Base-by-base conservation (phyloP, 1,284 basidiomycete species). In the Retiboletus flavoniger region DNA sequence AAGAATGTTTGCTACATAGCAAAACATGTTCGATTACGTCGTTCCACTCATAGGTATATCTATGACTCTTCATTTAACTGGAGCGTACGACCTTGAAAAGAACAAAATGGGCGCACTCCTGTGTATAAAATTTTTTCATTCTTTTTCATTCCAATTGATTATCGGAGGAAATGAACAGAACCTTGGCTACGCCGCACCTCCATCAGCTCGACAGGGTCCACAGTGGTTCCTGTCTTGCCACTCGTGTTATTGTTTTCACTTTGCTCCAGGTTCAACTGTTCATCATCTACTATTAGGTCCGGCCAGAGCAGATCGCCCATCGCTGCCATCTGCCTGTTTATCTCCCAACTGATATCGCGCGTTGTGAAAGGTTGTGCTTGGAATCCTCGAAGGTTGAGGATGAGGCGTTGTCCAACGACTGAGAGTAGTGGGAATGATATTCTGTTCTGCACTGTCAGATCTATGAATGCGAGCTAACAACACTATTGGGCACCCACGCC, bases 341-440 rank as follows among this genome's bases (percentile, higher is more conserved):
- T 39, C 24, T 61, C 61, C 9, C 32, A 43, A 16, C 61, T 61
- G 7, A 57, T 42, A 35, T 55, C 53, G 10, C 48, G 38, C 4
- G 31, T 53, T 3, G 53, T 51, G 4, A 49, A 39, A 7, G n/a
- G 32, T 16, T 29, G 48, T 19, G 16, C 34, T 16, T 34, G 47
- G n/a, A 53, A 44, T 28, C 52, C 50, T 8, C 61, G 55, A n/a
- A 63, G 50, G 35, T 63, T 63, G 34, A 63, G 54, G 4, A 63
- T 55, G 6, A 62, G 53, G 6, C 52, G 59, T 41, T 61, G 61
- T 7, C 61, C 61, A 3, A 55, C 31, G 7, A 47, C n/a, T 1
- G 61, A 54, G 11, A 60, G 29, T 2, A 57, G 24, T 13, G 46
- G 46, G 1, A 38, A 19, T 3, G 54, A 45, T 26, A 62, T 8